Conservation (phyloP, 495 filamentous ascomycete species). For the Penicillium cinerascens region DNA sequence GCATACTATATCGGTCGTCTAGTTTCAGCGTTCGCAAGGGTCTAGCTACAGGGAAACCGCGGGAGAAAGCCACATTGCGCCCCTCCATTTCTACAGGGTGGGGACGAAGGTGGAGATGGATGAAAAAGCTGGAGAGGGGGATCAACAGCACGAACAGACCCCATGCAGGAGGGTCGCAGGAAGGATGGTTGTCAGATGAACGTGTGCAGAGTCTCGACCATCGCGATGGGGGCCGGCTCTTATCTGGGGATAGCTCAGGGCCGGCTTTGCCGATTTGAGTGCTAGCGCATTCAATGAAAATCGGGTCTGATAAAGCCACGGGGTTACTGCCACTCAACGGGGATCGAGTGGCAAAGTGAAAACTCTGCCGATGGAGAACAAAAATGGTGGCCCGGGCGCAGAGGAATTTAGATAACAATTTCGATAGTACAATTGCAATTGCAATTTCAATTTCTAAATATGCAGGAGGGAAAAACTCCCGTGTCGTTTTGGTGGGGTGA, state of each 20-base stretch:
- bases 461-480: not conserved
- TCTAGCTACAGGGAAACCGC: not conserved
- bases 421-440: not conserved
- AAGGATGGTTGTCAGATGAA: constrained; percentile 11
- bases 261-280: constrained; percentile 18
- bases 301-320: constrained; percentile 5
- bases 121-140: constrained; percentile 7
- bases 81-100: not conserved
- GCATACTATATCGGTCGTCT: not conserved
- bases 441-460: not conserved
- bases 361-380: constrained; percentile 14
- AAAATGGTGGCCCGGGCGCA: constrained; percentile 1
- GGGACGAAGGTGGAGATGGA: constrained; percentile 4
- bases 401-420: not conserved
- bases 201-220: constrained; percentile 13
- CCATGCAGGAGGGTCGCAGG: constrained; percentile 18
- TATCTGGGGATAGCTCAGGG: not conserved
- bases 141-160: constrained; percentile 12
- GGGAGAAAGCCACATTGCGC: not conserved
- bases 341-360: constrained; percentile 9
- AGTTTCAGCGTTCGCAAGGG: not conserved
- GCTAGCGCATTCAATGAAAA: constrained; percentile 9
- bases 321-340: not conserved
- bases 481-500: constrained; percentile 1
- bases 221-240: constrained; percentile 2